Evolutionary conservation across 139 green algal genomes (phyloP).

Genomic region (Eudorina sp.): DNA sequence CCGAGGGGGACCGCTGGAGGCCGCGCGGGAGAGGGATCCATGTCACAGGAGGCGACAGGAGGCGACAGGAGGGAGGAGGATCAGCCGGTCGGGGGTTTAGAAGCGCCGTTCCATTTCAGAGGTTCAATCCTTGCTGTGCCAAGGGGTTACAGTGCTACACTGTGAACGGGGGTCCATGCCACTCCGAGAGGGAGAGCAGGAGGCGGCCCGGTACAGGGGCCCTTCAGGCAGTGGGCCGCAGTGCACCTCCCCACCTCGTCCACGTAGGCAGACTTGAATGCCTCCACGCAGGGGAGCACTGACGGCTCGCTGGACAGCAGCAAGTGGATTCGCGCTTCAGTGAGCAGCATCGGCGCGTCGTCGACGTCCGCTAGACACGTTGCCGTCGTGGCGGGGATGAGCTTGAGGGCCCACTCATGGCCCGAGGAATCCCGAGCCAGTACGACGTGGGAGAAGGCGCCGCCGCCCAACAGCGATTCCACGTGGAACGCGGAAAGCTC

Average conservation of each 20-base stretch:
- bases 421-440: neutral
- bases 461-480: slow-evolving; percentile 22
- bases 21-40: too few relatives aligned
- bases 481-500: slow-evolving; percentile 14
- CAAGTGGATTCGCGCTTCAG: slow-evolving; percentile 30
- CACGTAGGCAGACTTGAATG: slow-evolving; percentile 26
- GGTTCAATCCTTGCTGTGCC: too few relatives aligned
- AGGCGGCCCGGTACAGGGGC: too few relatives aligned
- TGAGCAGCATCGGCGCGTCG: neutral
- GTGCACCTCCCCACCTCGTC: neutral
- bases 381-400: neutral
- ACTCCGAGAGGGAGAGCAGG: too few relatives aligned
- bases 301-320: slow-evolving; percentile 12
- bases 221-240: too few relatives aligned
- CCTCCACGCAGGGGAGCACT: slow-evolving; percentile 7
- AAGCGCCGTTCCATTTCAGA: too few relatives aligned
- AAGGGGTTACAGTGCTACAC: too few relatives aligned
- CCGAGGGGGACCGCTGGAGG: too few relatives aligned
- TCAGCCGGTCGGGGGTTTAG: too few relatives aligned
- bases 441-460: slow-evolving; percentile 42
- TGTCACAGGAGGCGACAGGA: too few relatives aligned
- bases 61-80: too few relatives aligned
- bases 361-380: slow-evolving; percentile 12
- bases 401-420: slow-evolving; percentile 27
- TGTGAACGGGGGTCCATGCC: too few relatives aligned